These are phyloP conservation scores for Vachellia collinsii DNA, from an alignment of 306 rosid species.

Conservation along the genomic window DNA sequence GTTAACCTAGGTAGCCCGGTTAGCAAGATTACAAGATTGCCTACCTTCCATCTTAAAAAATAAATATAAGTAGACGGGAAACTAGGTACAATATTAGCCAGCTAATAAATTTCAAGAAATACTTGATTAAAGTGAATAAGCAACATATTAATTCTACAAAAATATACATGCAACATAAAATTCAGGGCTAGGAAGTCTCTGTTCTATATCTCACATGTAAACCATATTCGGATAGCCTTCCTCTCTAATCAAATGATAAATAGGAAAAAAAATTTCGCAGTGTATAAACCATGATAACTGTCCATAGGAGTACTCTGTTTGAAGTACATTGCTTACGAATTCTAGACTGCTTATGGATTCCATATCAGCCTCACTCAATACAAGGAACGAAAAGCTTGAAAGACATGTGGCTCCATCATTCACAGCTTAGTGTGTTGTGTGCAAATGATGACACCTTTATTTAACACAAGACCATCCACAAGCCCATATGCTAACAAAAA, in stretches of 20 bases:
- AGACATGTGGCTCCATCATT: slow-evolving; percentile 35
- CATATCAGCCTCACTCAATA: slow-evolving; percentile 29
- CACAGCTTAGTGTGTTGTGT: slow-evolving; percentile 46
- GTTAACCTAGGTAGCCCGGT: background rate
- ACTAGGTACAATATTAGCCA: background rate
- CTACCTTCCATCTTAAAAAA: background rate
- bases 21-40: background rate
- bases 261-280: slow-evolving; percentile 6
- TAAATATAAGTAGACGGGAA: slow-evolving; percentile 3
- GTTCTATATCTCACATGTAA: slow-evolving; percentile 11
- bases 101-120: background rate
- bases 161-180: background rate
- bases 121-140: too few species aligned
- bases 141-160: slow-evolving; percentile 1
- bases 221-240: slow-evolving; percentile 31
- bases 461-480: slow-evolving; percentile 50
- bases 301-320: background rate
- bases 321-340: too few species aligned
- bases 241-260: slow-evolving; percentile 1
- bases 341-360: too few species aligned
- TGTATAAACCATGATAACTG: background rate
- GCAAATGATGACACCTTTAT: too few species aligned
- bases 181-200: background rate
- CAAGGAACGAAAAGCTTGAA: slow-evolving; percentile 34
- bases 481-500: slow-evolving; percentile 36